Base-by-base conservation (phyloP, 371 early-diverging fungal species). In the Circinella minor region DNA sequence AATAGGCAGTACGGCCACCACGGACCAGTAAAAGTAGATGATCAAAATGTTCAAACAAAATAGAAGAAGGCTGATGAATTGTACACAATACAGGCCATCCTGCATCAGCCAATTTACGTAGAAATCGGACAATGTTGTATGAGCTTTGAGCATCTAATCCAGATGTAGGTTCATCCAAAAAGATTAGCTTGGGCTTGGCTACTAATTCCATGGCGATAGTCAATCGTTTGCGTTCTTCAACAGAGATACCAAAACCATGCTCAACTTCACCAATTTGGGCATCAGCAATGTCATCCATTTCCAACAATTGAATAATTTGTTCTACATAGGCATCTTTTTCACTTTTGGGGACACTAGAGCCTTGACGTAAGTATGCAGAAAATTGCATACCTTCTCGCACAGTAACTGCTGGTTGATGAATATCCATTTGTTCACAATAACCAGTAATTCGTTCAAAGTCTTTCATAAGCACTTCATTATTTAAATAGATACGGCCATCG, bases 121-220 rank as follows among this genome's bases (percentile, higher is more conserved):
- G 77, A 67, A 92, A 79, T 13, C 85, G 82, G 10, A 93, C 77
- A 62, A 93, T 89, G 74, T 89, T 90, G 76, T 86, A 86, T 20
- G 91, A 89, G 18, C 91, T 90, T 68, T 86, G 85, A 11, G 87
- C 84, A 67, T 88, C 92, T 6, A 88, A 82, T 66, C 94, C 86
- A 20, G 90, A 89, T 10, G 94, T 94, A 13, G 94, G 94, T 75
- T 95, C 95, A 77, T 95, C 95, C 67, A 95, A 78, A 79, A 93
- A 93, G 62, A 94, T 77, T 9, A 93, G 79, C 49, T 83, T 76
- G 20, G 93, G 92, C 71, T 87, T 88, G 34, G 91, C 89, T 9
- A 94, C 89, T 9, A 94, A 81, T 71, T 93, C 93, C 68, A 75
- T 75, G 20, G 84, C 93, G 60, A 92, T 91, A n/a, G 86, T 85